Evolutionary conservation across 2,329 filamentous ascomycete genomes (phyloP), one percentile per base, ranked within the genome.

Genomic region (Hymenoscyphus fructigenus): DNA sequence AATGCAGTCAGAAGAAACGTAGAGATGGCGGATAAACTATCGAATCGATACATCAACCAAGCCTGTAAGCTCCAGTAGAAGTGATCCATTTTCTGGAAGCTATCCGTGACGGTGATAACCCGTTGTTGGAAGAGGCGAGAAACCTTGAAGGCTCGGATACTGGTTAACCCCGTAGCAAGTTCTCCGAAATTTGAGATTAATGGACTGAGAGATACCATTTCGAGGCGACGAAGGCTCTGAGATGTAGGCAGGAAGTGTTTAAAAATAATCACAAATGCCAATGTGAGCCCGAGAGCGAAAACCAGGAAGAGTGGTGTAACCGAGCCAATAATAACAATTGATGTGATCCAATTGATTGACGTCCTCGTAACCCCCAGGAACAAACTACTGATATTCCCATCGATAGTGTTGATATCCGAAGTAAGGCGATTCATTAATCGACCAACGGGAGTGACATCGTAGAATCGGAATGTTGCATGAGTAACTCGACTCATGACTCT

Each of bases 81-180:
- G 76, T 97, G 93, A 72, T 97, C 93, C 84, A 96, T 95, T 75
- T 92, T 92, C 76, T 97, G 93, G 74, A 97, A 97, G 20, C 88
- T 88, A 73, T 97, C 93, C 0, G 93, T 92, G 0, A 93, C 92
- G 1, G 84, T 80, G 38, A 97, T 89, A 61, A 96, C 91, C 60
- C 88, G 85, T 67, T 88, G 85, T 73, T 96, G 92, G 73, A 97
- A 97, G 61, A 90, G 88, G 3, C 84, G 80, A 70, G 96, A 89
- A 0, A 90, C 92, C 59, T 85, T 87, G 75, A 96, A 94, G 0
- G 93, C 92, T 55, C 92, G 87, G 26, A 97, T 92, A 0, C 93
- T 97, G 0, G 91, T 92, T 9, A 97, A 79, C 0, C 93, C 93
- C 66, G 96, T 91, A 1, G 96, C 83, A 53, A 97, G 84, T 28